These are phyloP conservation scores for Calonectria hawksworthii DNA, from an alignment of 2,329 filamentous ascomycete genomes.

Conservation along the genomic window DNA sequence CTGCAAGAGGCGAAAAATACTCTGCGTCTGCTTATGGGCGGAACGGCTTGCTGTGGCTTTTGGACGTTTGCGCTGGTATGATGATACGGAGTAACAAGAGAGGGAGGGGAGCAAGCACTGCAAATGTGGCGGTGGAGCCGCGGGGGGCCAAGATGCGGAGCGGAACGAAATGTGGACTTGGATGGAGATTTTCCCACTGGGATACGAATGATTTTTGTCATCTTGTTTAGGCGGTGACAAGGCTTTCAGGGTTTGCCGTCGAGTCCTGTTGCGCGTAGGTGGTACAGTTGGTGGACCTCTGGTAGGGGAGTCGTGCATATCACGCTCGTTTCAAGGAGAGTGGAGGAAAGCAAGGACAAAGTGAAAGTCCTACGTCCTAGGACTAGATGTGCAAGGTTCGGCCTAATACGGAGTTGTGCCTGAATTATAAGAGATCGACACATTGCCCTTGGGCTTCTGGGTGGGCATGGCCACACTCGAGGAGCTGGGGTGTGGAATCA, in stretches of 20 bases:
- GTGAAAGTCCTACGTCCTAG: conserved; percentile 27
- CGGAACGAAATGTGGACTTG: background rate
- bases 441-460: background rate
- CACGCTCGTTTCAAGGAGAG: conserved; percentile 26
- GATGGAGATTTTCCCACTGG: background rate
- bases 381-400: conserved; percentile 11
- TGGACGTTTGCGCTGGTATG: background rate
- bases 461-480: background rate
- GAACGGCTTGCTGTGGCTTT: background rate
- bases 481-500: conserved; percentile 20
- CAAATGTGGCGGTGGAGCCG: conserved; percentile 8
- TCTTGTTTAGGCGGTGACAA: conserved; percentile 13
- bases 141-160: background rate
- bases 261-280: conserved; percentile 17
- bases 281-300: conserved; percentile 14
- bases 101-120: background rate
- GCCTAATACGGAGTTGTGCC: conserved; percentile 12
- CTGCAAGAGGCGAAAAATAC: background rate
- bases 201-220: conserved; percentile 16
- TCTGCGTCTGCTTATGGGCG: background rate
- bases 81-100: background rate
- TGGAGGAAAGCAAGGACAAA: conserved; percentile 10
- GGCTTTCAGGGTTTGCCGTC: conserved; percentile 12
- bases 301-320: conserved; percentile 20
- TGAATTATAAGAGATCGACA: conserved; percentile 14